These are phyloP conservation scores for Calonectria naviculata DNA, from an alignment of 2,329 filamentous ascomycete genomes.

Conservation along the genomic window DNA sequence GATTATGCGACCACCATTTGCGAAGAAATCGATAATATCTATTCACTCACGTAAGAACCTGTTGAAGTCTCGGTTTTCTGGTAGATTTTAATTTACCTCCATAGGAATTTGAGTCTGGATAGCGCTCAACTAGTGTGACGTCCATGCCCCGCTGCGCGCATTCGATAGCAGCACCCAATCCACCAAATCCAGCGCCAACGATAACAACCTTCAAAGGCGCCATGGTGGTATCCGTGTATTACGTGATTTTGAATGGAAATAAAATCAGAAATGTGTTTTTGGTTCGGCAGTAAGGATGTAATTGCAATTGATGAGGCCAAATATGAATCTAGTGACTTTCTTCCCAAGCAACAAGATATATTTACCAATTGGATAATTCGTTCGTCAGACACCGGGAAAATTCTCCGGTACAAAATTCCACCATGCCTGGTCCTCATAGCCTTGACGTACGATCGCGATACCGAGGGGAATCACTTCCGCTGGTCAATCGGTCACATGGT, in stretches of 20 bases:
- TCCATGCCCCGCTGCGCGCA: conserved; percentile 8
- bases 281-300: neutral
- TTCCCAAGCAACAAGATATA: neutral
- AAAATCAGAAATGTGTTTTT: neutral
- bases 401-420: neutral
- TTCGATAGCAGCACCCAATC: conserved; percentile 6
- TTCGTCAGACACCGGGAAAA: neutral
- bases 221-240: neutral
- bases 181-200: conserved; percentile 4
- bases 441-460: neutral
- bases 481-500: neutral
- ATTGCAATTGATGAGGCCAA: neutral
- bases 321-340: too few relatives aligned
- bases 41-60: neutral
- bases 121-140: conserved; percentile 11
- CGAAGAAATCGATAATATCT: conserved; percentile 34
- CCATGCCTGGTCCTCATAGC: too few relatives aligned
- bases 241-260: too few relatives aligned
- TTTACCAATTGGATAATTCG: neutral
- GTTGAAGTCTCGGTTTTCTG: too few relatives aligned
- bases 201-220: neutral
- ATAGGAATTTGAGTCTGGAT: conserved; percentile 17
- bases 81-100: conserved; percentile 7
- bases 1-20: conserved; percentile 28
- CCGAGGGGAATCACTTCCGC: neutral